Percentiles rank a stretch among this genome's conserved stretches.
These are phyloP conservation scores for Neofusicoccum parvum DNA, from an alignment of 2,329 filamentous ascomycete species.

Conservation along the genomic window DNA sequence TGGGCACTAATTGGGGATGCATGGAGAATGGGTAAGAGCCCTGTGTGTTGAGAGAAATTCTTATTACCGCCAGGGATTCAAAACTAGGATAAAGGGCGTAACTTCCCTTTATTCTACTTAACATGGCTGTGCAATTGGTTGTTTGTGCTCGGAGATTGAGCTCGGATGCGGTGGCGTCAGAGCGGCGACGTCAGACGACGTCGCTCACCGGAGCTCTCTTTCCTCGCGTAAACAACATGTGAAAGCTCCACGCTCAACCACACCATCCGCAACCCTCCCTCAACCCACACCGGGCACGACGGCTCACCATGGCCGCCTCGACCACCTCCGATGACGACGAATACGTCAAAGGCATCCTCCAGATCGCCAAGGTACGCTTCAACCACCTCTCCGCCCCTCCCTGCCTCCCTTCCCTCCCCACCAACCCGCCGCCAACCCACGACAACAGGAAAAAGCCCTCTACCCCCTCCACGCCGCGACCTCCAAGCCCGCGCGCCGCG, in stretches of 20 bases:
- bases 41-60: too few species aligned
- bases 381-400: neutral
- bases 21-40: too few species aligned
- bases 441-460: slow-evolving; percentile 53
- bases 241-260: neutral
- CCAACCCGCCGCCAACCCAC: neutral
- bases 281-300: neutral
- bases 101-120: neutral
- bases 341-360: slow-evolving; percentile 13
- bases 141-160: neutral
- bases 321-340: slow-evolving; percentile 16
- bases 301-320: slow-evolving; percentile 5
- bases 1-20: too few species aligned
- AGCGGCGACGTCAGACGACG: neutral
- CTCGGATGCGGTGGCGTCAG: neutral
- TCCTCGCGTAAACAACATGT: slow-evolving; percentile 10
- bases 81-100: neutral
- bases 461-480: slow-evolving; percentile 57
- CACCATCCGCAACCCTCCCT: neutral
- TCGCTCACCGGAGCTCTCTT: neutral
- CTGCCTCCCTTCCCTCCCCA: neutral
- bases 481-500: slow-evolving; percentile 64
- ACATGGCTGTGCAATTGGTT: neutral
- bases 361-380: slow-evolving; percentile 17
- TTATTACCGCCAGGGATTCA: too few species aligned